Evolutionary conservation across 352 stramenopile species (phyloP).

Genomic region (Blastocystis sp.): DNA sequence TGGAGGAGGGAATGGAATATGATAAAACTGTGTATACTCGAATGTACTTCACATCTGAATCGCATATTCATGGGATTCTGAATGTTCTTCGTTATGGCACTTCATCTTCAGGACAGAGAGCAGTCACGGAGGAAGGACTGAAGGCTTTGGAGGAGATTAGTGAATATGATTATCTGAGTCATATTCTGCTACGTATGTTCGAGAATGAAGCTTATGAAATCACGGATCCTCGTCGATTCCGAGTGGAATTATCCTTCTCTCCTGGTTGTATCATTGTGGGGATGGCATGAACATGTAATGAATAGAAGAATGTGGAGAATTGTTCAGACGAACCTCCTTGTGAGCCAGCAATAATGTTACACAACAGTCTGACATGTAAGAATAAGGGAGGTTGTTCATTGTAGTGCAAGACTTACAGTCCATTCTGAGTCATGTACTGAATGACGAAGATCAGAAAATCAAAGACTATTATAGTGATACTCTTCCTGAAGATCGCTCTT

Average conservation of each 20-base stretch:
- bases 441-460: conserved; percentile 53
- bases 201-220: conserved; percentile 77
- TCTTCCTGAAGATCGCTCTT: conserved; percentile 23
- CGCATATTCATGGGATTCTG: conserved; percentile 92
- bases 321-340: conserved; percentile 27
- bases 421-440: conserved; percentile 54
- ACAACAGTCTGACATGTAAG: conserved; percentile 33
- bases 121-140: conserved; percentile 67
- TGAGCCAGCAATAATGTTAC: conserved; percentile 8
- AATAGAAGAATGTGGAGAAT: conserved; percentile 11
- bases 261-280: conserved; percentile 66
- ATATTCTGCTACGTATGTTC: conserved; percentile 95
- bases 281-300: background rate
- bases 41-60: conserved; percentile 98
- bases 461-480: conserved; percentile 38
- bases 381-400: background rate
- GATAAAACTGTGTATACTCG: conserved; percentile 82
- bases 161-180: conserved; percentile 94
- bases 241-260: conserved; percentile 74
- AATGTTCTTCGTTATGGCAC: conserved; percentile 84
- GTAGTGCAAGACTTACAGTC: conserved; percentile 58
- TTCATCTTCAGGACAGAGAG: conserved; percentile 14
- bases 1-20: background rate
- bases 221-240: conserved; percentile 71
- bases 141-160: conserved; percentile 76